A percentile compares a stretch with the other conserved stretches of the same genome.
phyloP scores from a whole-genome alignment of 2,329 filamentous ascomycete genomes.

The Aspergillus bombycis region DNA sequence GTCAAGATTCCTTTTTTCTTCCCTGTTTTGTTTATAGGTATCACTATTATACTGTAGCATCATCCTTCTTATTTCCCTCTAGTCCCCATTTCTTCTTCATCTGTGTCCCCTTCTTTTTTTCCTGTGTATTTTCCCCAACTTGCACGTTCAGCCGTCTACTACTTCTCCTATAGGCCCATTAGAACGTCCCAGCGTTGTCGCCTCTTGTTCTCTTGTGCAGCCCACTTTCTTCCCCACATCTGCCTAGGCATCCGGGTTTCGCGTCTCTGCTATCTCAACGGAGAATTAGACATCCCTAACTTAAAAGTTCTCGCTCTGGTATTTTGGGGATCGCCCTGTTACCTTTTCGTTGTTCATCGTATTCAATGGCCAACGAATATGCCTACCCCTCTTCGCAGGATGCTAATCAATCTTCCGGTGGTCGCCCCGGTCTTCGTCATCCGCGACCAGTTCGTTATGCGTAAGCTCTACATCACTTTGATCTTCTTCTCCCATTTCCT shows the following conservation, averaged over 20 bases:
- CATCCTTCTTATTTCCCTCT: background rate
- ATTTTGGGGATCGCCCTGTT: background rate
- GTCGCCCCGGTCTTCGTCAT: conserved; percentile 17
- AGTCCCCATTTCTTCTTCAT: background rate
- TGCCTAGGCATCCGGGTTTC: conserved; percentile 23
- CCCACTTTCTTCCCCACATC: conserved; percentile 24
- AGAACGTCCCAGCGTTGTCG: background rate
- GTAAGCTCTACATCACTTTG: conserved; percentile 24
- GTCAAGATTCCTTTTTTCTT: background rate
- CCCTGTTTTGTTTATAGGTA: background rate
- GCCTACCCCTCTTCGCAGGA: conserved; percentile 21
- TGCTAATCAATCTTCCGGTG: conserved; percentile 20
- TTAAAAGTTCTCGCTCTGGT: background rate
- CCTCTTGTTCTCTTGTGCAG: conserved; percentile 12
- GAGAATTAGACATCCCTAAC: background rate
- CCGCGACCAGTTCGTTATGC: conserved; percentile 29
- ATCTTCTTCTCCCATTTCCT: background rate
- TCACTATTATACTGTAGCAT: background rate
- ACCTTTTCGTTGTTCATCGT: conserved; percentile 1
- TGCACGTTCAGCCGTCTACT: background rate
- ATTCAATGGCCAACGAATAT: conserved; percentile 30
- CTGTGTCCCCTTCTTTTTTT: background rate
- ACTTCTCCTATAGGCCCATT: background rate
- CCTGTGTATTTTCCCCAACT: background rate
- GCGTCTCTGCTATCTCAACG: background rate